Evolutionary conservation across 345 rosid genomes (phyloP).

Genomic region (Hibiscus mutabilis): DNA sequence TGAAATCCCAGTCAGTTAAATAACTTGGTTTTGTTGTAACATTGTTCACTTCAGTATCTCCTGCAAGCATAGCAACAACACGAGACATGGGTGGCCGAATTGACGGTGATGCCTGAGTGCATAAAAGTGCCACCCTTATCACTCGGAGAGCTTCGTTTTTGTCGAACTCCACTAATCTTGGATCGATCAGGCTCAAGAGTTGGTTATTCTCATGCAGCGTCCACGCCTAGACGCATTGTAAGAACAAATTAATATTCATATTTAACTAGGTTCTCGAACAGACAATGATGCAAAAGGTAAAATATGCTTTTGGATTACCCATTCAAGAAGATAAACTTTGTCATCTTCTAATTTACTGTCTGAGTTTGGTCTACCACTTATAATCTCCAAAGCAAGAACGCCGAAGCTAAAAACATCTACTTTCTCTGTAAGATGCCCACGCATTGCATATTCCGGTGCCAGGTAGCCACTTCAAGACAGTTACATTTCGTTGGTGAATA

Average conservation of each 20-base stretch:
- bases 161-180: slow-evolving; percentile 20
- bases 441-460: slow-evolving; percentile 72
- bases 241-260: neutral
- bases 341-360: slow-evolving; percentile 37
- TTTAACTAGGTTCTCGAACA: neutral
- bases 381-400: slow-evolving; percentile 48
- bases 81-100: slow-evolving; percentile 39
- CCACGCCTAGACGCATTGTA: slow-evolving; percentile 41
- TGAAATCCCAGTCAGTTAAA: slow-evolving; percentile 44
- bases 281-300: neutral
- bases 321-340: slow-evolving; percentile 58
- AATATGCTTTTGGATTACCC: slow-evolving; percentile 28
- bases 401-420: slow-evolving; percentile 65
- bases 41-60: slow-evolving; percentile 39
- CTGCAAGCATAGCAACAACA: slow-evolving; percentile 37
- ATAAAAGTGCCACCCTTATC: slow-evolving; percentile 39
- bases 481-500: neutral
- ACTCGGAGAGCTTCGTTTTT: slow-evolving; percentile 41
- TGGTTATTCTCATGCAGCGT: slow-evolving; percentile 36
- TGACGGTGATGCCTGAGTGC: slow-evolving; percentile 35
- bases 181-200: slow-evolving; percentile 31
- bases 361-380: slow-evolving; percentile 62
- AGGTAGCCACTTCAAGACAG: slow-evolving; percentile 42
- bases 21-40: slow-evolving; percentile 46
- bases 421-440: slow-evolving; percentile 64